phyloP scores from a whole-genome alignment of 2,329 filamentous ascomycete genomes.

The Talaromyces islandicus region DNA sequence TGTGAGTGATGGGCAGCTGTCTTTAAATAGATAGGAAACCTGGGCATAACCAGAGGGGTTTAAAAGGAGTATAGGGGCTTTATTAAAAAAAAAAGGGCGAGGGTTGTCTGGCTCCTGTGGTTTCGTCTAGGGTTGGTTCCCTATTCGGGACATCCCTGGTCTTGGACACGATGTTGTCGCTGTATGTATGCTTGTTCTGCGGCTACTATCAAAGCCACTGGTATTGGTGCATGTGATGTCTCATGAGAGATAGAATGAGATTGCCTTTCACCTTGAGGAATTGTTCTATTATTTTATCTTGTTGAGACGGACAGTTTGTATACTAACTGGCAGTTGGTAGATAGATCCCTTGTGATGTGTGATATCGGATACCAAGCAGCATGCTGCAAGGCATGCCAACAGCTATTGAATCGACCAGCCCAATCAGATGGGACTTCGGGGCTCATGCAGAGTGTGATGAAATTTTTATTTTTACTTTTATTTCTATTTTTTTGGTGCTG shows the following conservation, averaged over 20 bases:
- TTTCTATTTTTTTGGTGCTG: too few species aligned
- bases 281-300: background rate
- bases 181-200: background rate
- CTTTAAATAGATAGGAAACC: background rate
- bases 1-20: background rate
- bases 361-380: background rate
- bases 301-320: background rate
- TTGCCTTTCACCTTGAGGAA: background rate
- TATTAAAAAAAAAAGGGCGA: background rate
- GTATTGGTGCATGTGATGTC: background rate
- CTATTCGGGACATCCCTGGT: background rate
- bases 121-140: background rate
- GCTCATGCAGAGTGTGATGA: background rate
- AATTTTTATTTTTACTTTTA: background rate
- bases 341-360: background rate
- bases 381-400: background rate
- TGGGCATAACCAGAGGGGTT: background rate
- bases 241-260: background rate
- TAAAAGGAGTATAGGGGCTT: slow-evolving; percentile 1
- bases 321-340: background rate
- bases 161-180: background rate
- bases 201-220: background rate
- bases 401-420: background rate
- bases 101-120: too few species aligned
- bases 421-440: background rate